phyloP scores from a whole-genome alignment of 441 rosid species.

The Jatropha multifida region DNA sequence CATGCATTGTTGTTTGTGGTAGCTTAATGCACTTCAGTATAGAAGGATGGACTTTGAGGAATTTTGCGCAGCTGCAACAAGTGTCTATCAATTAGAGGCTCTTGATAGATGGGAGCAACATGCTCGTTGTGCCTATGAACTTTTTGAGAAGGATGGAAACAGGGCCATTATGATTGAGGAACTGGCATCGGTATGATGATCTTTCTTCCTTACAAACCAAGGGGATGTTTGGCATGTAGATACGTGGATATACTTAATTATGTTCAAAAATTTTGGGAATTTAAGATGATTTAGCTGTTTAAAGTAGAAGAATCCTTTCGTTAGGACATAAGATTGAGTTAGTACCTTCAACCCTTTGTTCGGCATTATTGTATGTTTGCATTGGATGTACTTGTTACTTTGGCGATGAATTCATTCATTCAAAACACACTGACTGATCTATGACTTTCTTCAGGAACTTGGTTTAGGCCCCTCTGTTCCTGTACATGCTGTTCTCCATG shows the following conservation, averaged over 20 bases:
- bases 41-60: constrained; percentile 88
- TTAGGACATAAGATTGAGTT: no score
- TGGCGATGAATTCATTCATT: not conserved
- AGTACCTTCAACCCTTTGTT: not conserved
- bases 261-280: not conserved
- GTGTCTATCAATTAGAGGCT: constrained; percentile 88
- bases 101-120: constrained; percentile 91
- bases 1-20: constrained; percentile 16
- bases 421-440: constrained; percentile 7
- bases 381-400: no score
- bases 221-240: not conserved
- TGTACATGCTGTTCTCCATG: constrained; percentile 85
- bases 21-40: constrained; percentile 90
- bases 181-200: constrained; percentile 74
- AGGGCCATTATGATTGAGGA: constrained; percentile 86
- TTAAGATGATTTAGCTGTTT: not conserved
- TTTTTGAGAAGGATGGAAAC: constrained; percentile 93
- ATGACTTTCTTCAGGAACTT: constrained; percentile 59
- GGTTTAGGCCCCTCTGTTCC: constrained; percentile 87
- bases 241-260: not conserved
- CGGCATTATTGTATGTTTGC: not conserved
- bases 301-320: not conserved
- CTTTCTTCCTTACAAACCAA: not conserved
- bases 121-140: constrained; percentile 94
- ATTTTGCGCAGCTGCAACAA: constrained; percentile 79